Percentiles rank a stretch among this genome's conserved stretches.
Evolutionary conservation across 2,329 filamentous ascomycete genomes (phyloP).

Genomic region (Aspergillaceae sp.): DNA sequence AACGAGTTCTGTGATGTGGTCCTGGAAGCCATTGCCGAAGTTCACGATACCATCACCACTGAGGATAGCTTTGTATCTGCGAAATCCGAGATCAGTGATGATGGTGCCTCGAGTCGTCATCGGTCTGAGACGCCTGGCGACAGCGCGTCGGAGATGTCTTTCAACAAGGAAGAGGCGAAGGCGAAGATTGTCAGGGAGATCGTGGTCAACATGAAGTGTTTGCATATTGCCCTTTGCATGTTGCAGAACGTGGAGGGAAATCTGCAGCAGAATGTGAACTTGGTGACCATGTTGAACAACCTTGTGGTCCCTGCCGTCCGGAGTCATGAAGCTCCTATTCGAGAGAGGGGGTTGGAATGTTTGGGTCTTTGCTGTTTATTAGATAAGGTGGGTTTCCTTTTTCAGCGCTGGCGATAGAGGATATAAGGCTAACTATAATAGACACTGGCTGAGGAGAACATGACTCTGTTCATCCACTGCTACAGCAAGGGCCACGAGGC

Average conservation of each 20-base stretch:
- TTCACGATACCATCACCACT: constrained; percentile 79
- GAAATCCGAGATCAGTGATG: constrained; percentile 69
- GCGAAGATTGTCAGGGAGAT: constrained; percentile 69
- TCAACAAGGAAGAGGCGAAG: constrained; percentile 54
- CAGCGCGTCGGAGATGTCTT: constrained; percentile 52
- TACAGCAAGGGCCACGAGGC: constrained; percentile 86
- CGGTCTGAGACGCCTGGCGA: constrained; percentile 34
- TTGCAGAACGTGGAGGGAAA: constrained; percentile 83
- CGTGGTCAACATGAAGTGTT: constrained; percentile 95
- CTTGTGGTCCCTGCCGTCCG: constrained; percentile 91
- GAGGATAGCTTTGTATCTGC: constrained; percentile 92
- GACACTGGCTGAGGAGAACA: constrained; percentile 83
- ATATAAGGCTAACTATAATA: constrained; percentile 20
- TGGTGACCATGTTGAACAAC: constrained; percentile 98
- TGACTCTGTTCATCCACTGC: constrained; percentile 90
- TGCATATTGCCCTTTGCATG: constrained; percentile 97
- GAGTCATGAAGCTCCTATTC: constrained; percentile 83
- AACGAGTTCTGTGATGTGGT: constrained; percentile 48
- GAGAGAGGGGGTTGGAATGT: constrained; percentile 82
- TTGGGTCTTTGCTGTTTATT: constrained; percentile 85
- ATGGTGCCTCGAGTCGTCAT: constrained; percentile 42
- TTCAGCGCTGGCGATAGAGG: not conserved
- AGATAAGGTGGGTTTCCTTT: constrained; percentile 53
- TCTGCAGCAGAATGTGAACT: constrained; percentile 76
- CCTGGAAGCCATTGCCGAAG: constrained; percentile 88